A percentile compares a stretch with the other conserved stretches of the same genome.
Evolutionary conservation across 2,329 filamentous ascomycete species (phyloP).

Genomic region (Fusarium sambucinum): DNA sequence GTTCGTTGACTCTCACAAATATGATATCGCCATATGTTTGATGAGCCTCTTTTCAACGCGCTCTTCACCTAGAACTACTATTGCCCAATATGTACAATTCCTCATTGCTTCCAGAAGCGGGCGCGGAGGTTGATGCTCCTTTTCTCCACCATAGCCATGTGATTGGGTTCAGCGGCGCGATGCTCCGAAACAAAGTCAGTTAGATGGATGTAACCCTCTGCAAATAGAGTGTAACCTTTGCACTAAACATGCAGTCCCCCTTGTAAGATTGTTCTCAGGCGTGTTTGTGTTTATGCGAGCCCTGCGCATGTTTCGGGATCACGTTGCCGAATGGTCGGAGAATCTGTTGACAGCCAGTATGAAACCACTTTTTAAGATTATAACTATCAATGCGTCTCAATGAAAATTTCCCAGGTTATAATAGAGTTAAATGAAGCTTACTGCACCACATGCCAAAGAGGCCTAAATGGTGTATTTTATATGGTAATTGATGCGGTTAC

Average conservation of each 20-base stretch:
- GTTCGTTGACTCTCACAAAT: fast-evolving
- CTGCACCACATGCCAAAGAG: too few species aligned
- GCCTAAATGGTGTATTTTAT: too few species aligned
- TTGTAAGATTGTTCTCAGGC: neutral
- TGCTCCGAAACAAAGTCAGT: neutral
- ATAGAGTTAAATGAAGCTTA: neutral
- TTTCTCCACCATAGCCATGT: neutral
- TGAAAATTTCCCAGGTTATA: neutral
- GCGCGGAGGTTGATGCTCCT: constrained; percentile 8
- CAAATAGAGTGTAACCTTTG: neutral
- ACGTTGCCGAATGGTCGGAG: neutral
- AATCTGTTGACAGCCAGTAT: neutral
- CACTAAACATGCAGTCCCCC: neutral
- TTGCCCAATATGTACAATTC: neutral
- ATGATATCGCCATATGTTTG: fast-evolving
- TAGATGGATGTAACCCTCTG: neutral
- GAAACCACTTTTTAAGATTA: neutral
- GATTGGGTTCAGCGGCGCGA: neutral
- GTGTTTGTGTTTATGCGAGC: neutral
- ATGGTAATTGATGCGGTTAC: too few species aligned
- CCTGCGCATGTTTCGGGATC: neutral
- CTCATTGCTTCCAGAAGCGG: constrained; percentile 7
- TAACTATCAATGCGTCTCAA: neutral
- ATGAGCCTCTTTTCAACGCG: fast-evolving
- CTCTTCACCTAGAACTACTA: neutral